Evolutionary conservation across 257 asterid genomes (phyloP), one percentile per base, ranked within the genome.

Genomic region (Coffea eugenioides): DNA sequence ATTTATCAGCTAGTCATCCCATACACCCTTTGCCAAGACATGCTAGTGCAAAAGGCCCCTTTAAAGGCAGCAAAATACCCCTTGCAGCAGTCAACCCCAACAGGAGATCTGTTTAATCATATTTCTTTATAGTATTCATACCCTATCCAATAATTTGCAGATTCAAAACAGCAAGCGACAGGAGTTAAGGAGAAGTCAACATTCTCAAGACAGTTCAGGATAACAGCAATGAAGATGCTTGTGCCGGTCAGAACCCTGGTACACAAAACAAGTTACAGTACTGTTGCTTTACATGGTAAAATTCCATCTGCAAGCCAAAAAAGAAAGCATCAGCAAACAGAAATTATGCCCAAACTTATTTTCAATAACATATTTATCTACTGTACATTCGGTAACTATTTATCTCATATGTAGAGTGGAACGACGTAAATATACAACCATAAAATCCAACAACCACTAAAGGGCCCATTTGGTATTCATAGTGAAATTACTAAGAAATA

Each of bases 221-320:
- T 18, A 27, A 5, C 23, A n/a, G 72, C 12, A 34, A 56, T 80
- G 59, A 8, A 25, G 39, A 64, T 48, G 52, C 69, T 66, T 20
- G 8, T 0, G 49, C 5, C 16, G 49, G 67, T 45, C 52, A 27
- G 18, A 46, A 45, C 18, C 39, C 68, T 36, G 9, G 73, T 65
- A 56, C 8, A 27, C 77, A 23, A 39, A 2, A 39, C 3, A 4
- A 31, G 57, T 36, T 41, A 27, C 69, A 25, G 25, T 51, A 76
- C 49, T 49, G 62, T 67, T 46, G 69, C 78, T n/a, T 62, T 45
- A 46, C 56, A 67, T 70, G n/a, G 14, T 48, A 27, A 48, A 43
- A 59, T 70, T 65, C 81, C 59, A 81, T 71, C 84, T 81, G 84
- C 81, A 81, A 51, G 43, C 34, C 34, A n/a, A 52, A 54, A 78